Evolutionary conservation across 805 yeast species (phyloP), one percentile per base, ranked within the genome.

Genomic region (Metschnikowia bowlesiae): DNA sequence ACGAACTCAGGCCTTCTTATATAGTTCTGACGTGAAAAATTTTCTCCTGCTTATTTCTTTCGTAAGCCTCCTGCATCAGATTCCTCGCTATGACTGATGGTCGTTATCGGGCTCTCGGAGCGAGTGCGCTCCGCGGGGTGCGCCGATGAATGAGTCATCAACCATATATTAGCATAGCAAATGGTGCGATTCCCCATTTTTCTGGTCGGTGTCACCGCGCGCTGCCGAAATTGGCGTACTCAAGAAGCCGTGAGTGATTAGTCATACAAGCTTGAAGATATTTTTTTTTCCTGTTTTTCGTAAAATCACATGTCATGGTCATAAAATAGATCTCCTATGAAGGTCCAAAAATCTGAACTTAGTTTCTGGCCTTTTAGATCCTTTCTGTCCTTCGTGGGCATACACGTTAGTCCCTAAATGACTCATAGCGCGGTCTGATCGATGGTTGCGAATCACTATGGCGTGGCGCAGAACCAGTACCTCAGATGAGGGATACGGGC

Each of bases 81-180:
- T 39, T 47, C 34, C 34, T 22, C 47, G 36, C 42, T 40, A 46
- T 52, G 55, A 56, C 57, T 57, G 61, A 56, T 57, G 56, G 53
- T 55, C 41, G 43, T 50, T 50, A 53, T 52, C 53, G 55, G 49
- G 51, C 31, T 34, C 14, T 33, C 33, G 45, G 29, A 49, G 49
- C 50, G 52, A 51, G 41, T 26, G 35, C 41, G 36, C 47, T 49
- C 52, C 47, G 49, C 40, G 47, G 49, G 38, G 9, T 22, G 14
- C 45, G 57, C 56, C 57, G 57, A 39, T 51, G 14, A 41, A 48
- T 49, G 48, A 48, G 55, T 56, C 57, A 56, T 53, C 51, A 45
- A 30, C 18, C 43, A 14, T 49, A 52, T 52, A 52, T 46, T 51
- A 52, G 38, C 39, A 47, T 47, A 46, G 43, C 45, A 35, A 34